Evolutionary conservation across 2,329 filamentous ascomycete genomes (phyloP).

Genomic region (Cercospora zeina): DNA sequence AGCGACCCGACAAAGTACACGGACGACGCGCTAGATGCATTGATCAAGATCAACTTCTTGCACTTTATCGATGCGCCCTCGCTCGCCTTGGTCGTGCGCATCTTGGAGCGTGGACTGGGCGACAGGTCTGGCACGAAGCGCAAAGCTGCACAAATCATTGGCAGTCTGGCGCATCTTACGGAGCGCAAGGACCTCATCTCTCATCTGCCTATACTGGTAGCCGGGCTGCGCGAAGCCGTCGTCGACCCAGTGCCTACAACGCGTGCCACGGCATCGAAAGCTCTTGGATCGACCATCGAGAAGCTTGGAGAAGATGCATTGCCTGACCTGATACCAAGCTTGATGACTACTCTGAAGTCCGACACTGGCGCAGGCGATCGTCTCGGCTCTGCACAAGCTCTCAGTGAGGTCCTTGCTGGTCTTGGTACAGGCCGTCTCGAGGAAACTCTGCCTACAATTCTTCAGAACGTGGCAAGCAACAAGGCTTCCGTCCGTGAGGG

Average conservation of each 20-base stretch:
- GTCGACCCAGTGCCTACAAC: constrained; percentile 97
- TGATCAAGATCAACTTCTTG: constrained; percentile 98
- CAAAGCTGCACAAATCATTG: constrained; percentile 96
- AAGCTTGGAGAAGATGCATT: constrained; percentile 96
- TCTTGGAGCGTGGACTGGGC: constrained; percentile 85
- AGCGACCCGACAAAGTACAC: constrained; percentile 98
- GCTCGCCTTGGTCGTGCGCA: constrained; percentile 88
- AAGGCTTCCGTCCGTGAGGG: constrained; percentile 91
- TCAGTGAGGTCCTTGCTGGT: constrained; percentile 93
- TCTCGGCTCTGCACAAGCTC: constrained; percentile 91
- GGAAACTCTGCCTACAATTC: constrained; percentile 91
- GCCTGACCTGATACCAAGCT: constrained; percentile 92
- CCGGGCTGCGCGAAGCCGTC: constrained; percentile 81
- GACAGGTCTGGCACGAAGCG: constrained; percentile 94
- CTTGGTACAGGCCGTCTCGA: constrained; percentile 89
- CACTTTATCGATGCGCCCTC: constrained; percentile 98
- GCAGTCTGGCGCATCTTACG: constrained; percentile 92
- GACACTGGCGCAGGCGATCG: constrained; percentile 95
- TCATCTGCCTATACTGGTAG: constrained; percentile 88
- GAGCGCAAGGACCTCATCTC: constrained; percentile 91
- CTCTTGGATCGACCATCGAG: constrained; percentile 92
- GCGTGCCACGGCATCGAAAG: constrained; percentile 91
- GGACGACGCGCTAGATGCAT: constrained; percentile 84
- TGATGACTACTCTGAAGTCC: constrained; percentile 97
- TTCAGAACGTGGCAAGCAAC: constrained; percentile 91